Percentiles rank a stretch among this genome's conserved stretches.
These are phyloP conservation scores for Chlamydomonas sphaeroides DNA, from an alignment of 139 green algal genomes.

Conservation along the genomic window DNA sequence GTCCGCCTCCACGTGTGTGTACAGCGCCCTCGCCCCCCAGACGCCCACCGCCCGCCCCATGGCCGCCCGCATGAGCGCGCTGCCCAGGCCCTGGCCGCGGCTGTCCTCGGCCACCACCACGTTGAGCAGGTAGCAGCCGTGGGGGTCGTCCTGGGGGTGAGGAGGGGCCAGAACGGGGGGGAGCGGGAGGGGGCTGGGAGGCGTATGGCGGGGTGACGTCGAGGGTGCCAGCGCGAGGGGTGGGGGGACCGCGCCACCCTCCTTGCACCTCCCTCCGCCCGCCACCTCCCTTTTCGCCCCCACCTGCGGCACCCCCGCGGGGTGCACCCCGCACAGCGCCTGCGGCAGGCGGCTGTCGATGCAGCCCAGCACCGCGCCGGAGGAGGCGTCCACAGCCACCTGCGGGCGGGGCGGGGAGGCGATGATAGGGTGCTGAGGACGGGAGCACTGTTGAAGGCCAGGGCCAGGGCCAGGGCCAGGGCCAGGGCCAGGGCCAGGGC, in stretches of 20 bases:
- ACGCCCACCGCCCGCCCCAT: slow-evolving; percentile 49
- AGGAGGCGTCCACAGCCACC: not conserved
- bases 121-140: slow-evolving; percentile 68
- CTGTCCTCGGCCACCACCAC: slow-evolving; percentile 60
- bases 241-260: too few relatives aligned
- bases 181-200: too few relatives aligned
- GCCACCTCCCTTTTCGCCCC: too few relatives aligned
- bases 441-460: too few relatives aligned
- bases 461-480: not conserved
- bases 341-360: slow-evolving; percentile 61
- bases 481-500: not conserved
- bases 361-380: slow-evolving; percentile 53
- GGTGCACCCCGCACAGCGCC: slow-evolving; percentile 13
- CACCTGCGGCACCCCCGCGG: slow-evolving; percentile 19
- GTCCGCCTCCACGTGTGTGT: slow-evolving; percentile 67
- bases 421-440: too few relatives aligned
- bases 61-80: slow-evolving; percentile 59
- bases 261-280: too few relatives aligned
- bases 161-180: not conserved
- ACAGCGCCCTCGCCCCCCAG: slow-evolving; percentile 54
- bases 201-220: too few relatives aligned
- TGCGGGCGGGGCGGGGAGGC: not conserved
- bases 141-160: slow-evolving; percentile 21
- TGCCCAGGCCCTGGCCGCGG: slow-evolving; percentile 58
- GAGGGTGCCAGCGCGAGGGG: too few relatives aligned